Evolutionary conservation across 371 early-diverging fungal species (phyloP), one percentile per base, ranked within the genome.

Genomic region (Mortierella sp.): DNA sequence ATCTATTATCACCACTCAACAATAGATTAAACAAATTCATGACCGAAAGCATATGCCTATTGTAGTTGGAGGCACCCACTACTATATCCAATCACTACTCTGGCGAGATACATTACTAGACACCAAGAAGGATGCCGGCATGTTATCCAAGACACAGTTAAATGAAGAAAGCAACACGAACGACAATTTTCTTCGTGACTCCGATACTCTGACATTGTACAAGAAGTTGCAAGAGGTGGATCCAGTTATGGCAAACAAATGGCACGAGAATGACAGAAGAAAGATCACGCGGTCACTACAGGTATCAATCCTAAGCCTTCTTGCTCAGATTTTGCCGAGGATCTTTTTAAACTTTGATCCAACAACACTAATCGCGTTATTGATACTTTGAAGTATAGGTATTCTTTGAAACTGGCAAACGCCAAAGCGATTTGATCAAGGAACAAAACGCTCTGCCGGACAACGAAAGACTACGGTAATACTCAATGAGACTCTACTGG

Each of bases 61-160:
- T 4, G 84, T 98, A 13, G 98, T 97, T 0, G 99, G 99, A 35
- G 99, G 99, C 34, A 98, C 98, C 0, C 92, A 97, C 75, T 98
- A 98, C 76, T 98, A 98, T 78, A 88, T 98, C 28, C 97, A 98
- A 72, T 91, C 94, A 0, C 72, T 95, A 2, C 83, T 98, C 26
- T 98, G 94, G 92, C 84, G 89, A 31, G 89, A 92, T 54, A 87
- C 90, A 0, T 80, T 93, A n/a, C 80, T 92, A n/a, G 82, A 78
- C 49, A 78, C 74, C 9, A 74, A 82, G 34, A 80, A 73, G 64
- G 68, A 67, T 47, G 73, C 66, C 23, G 76, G 75, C 45, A 47
- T 60, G 9, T 19, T 57, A 19, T 75, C 72, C 56, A 77, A 59
- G 53, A 66, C 47, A 19, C 75, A 34, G 35, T 34, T 5, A 42